Percentiles rank a stretch among this genome's conserved stretches.
These are phyloP conservation scores for Nepenthes mirabilis DNA, from an alignment of 148 eudicot species.

Conservation along the genomic window DNA sequence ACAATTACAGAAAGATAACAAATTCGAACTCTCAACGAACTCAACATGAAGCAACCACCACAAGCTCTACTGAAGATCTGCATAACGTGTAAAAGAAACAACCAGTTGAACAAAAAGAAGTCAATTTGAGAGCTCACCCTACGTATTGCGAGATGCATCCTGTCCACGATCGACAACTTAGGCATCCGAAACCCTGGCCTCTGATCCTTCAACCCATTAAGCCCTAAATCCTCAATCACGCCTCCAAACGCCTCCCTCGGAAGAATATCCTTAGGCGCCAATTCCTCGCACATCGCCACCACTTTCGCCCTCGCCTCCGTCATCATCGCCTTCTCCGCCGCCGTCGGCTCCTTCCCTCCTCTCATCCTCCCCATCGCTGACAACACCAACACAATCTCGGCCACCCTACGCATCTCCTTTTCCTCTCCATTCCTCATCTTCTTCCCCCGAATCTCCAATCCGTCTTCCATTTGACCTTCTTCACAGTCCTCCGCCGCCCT, in stretches of 20 bases:
- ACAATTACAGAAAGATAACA: too few relatives aligned
- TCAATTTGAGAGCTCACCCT: conserved; percentile 39
- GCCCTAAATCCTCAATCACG: conserved; percentile 77
- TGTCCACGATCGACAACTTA: conserved; percentile 58
- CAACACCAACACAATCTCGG: conserved; percentile 73
- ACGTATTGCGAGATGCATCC: conserved; percentile 34
- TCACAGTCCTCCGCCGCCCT: conserved; percentile 17
- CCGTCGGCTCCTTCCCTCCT: conserved; percentile 58
- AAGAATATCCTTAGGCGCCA: conserved; percentile 73
- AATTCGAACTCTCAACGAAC: too few relatives aligned
- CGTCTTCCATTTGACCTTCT: conserved; percentile 18
- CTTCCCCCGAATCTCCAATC: conserved; percentile 12
- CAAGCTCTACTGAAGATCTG: not conserved
- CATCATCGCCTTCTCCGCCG: conserved; percentile 63
- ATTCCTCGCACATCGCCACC: conserved; percentile 39
- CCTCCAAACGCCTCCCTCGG: conserved; percentile 48
- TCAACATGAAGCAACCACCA: too few relatives aligned
- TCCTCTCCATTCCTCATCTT: conserved; percentile 16
- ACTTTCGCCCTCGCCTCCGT: conserved; percentile 55
- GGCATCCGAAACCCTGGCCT: conserved; percentile 49
- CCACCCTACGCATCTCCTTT: conserved; percentile 43
- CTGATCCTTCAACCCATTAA: conserved; percentile 40
- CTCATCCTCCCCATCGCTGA: conserved; percentile 85
- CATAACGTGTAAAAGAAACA: not conserved
- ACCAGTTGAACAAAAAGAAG: not conserved